Evolutionary conservation across 805 yeast species (phyloP), one percentile per base, ranked within the genome.

Genomic region (Cyberlindnera subsufficiens): DNA sequence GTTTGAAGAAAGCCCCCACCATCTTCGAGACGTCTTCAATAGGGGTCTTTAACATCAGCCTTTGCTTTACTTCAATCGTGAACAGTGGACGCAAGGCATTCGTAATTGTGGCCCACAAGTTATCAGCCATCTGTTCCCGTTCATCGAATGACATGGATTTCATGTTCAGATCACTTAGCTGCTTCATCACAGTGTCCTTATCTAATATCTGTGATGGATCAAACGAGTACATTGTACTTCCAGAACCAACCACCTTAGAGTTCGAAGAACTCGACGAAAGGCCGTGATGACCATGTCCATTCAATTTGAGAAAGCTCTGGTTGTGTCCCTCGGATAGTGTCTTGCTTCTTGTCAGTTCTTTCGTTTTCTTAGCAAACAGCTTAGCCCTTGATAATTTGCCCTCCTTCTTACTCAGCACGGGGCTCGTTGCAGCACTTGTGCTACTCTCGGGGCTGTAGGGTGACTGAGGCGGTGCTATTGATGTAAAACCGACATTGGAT

Each of bases 21-120:
- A 77, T 59, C 36, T 67, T 69, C 51, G 77, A 78, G 18, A 75
- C 59, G 52, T 79, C 82, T 48, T 80, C 86, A 3, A 79, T 69
- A 0, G 83, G 79, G 0, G 72, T 70, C 16, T 72, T 64, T 32
- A 77, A 50, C 32, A 44, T 52, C 11, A 54, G 32, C 1, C 40
- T 32, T 10, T 31, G 25, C 13, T 39, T 19, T 4, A 64, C 61
- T 27, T 71, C 76, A n/a, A 76, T 72, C 39, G 58, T 55, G 51
- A 78, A 80, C 8, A 80, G 47, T 1, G 81, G 75, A 19, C 66
- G 54, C 0, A 73, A 63, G 6, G 69, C 53, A 3, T 67, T 55
- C 9, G 69, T 60, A 1, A 80, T 58, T 7, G 74, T 56, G 2
- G 68, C 54, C 79, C 81, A 78, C 2, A 80, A 64, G 19, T 72